phyloP scores from a whole-genome alignment of 2,329 filamentous ascomycete species.

The Monosporascus sp. region DNA sequence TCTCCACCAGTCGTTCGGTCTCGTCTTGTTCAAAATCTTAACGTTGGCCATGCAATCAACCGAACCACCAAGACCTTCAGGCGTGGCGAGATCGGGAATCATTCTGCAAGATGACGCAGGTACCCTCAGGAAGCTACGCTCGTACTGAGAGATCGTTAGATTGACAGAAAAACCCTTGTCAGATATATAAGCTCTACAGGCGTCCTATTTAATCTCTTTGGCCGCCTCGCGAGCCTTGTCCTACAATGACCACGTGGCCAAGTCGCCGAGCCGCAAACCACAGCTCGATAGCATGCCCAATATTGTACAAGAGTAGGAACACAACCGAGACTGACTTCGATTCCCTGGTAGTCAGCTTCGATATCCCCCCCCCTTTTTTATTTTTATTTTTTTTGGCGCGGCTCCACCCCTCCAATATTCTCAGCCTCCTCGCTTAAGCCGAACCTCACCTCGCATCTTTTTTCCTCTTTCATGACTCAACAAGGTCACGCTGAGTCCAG shows the following conservation, averaged over 20 bases:
- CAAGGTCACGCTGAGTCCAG: too few species aligned
- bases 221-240: conserved; percentile 6
- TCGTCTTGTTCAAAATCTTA: not conserved
- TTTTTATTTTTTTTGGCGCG: too few species aligned
- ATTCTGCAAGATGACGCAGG: conserved; percentile 9
- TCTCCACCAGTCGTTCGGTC: not conserved
- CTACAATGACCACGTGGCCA: conserved; percentile 14
- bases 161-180: conserved; percentile 9
- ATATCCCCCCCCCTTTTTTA: too few species aligned
- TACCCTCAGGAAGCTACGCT: conserved; percentile 11
- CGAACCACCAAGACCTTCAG: not conserved
- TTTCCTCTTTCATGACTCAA: too few species aligned
- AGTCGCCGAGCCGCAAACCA: conserved; percentile 14
- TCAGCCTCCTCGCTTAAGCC: too few species aligned
- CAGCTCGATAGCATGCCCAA: conserved; percentile 12
- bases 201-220: not conserved
- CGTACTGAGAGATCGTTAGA: conserved; percentile 5
- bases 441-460: too few species aligned
- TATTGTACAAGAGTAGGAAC: conserved; percentile 5
- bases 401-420: too few species aligned
- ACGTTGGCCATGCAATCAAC: not conserved
- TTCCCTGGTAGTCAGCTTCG: too few species aligned
- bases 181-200: not conserved
- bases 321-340: not conserved
- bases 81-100: not conserved